These are phyloP conservation scores for Adansonia grandidieri DNA, from an alignment of 441 rosid genomes.

Conservation along the genomic window DNA sequence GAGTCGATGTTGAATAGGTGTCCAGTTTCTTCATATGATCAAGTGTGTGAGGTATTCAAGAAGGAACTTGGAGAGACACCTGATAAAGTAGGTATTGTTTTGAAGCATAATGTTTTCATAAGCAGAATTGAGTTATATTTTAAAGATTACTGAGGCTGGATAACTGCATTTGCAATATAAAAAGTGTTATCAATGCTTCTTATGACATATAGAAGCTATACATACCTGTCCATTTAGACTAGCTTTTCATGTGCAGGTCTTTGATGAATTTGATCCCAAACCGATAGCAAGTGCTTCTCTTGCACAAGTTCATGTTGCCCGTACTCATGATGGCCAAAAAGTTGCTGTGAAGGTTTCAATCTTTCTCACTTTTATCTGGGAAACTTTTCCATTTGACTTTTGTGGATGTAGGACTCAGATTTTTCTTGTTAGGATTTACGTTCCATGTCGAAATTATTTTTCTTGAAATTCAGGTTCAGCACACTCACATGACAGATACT, in stretches of 20 bases:
- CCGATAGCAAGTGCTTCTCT: constrained; percentile 98
- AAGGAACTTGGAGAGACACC: constrained; percentile 88
- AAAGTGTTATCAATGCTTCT: background rate
- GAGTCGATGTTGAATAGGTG: constrained; percentile 92
- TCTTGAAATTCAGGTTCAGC: constrained; percentile 73
- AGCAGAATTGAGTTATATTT: background rate
- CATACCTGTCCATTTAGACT: constrained; percentile 18
- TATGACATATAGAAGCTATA: constrained; percentile 12
- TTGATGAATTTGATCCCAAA: constrained; percentile 79
- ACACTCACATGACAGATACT: constrained; percentile 88
- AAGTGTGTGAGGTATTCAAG: constrained; percentile 87
- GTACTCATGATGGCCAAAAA: constrained; percentile 66
- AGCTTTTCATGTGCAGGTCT: constrained; percentile 51
- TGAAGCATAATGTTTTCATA: constrained; percentile 18
- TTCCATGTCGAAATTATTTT: constrained; percentile 27
- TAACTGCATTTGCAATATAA: constrained; percentile 26
- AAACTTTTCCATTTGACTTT: constrained; percentile 17
- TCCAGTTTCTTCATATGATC: constrained; percentile 91
- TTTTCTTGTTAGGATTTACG: constrained; percentile 26
- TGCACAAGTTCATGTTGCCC: constrained; percentile 98
- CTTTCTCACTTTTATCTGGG: constrained; percentile 26
- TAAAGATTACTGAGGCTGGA: constrained; percentile 12
- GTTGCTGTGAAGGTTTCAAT: constrained; percentile 86
- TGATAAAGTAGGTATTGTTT: constrained; percentile 62
- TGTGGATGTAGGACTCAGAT: background rate